These are phyloP conservation scores for Drosera capensis DNA, from an alignment of 148 eudicot genomes.

Conservation along the genomic window DNA sequence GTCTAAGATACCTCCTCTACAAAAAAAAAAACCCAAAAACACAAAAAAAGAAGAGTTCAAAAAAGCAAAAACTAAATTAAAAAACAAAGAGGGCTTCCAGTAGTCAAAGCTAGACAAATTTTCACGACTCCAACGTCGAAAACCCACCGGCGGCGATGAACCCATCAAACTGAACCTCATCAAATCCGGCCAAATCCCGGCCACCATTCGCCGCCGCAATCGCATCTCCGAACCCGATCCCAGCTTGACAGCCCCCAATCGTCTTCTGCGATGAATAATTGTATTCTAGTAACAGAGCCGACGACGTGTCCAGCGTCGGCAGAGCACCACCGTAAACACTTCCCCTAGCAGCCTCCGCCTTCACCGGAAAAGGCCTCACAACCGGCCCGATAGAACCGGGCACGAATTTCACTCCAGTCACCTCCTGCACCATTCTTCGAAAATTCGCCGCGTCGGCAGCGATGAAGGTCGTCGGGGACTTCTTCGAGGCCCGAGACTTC, in stretches of 20 bases:
- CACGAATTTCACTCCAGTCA: slow-evolving; percentile 49
- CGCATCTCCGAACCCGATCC: neutral
- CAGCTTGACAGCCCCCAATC: neutral
- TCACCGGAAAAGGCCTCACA: neutral
- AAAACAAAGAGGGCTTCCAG: too few relatives aligned
- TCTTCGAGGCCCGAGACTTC: slow-evolving; percentile 60
- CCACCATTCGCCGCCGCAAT: neutral
- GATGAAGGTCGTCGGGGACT: slow-evolving; percentile 54
- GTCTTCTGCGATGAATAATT: neutral
- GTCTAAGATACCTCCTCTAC: too few relatives aligned
- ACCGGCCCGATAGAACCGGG: neutral
- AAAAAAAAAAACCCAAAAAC: too few relatives aligned
- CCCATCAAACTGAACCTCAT: neutral
- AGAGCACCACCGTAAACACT: neutral
- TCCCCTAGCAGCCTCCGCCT: neutral
- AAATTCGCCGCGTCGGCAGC: slow-evolving; percentile 66
- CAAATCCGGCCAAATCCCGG: neutral
- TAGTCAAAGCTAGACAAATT: neutral
- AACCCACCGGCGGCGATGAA: neutral
- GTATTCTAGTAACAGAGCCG: neutral
- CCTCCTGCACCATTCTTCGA: slow-evolving; percentile 83
- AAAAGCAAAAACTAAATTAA: too few relatives aligned
- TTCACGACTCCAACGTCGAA: neutral
- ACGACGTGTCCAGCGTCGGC: slow-evolving; percentile 3
- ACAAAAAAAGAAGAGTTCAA: too few relatives aligned